Base-by-base conservation (phyloP, 371 early-diverging fungal genomes). In the Haplosporangium sp. region DNA sequence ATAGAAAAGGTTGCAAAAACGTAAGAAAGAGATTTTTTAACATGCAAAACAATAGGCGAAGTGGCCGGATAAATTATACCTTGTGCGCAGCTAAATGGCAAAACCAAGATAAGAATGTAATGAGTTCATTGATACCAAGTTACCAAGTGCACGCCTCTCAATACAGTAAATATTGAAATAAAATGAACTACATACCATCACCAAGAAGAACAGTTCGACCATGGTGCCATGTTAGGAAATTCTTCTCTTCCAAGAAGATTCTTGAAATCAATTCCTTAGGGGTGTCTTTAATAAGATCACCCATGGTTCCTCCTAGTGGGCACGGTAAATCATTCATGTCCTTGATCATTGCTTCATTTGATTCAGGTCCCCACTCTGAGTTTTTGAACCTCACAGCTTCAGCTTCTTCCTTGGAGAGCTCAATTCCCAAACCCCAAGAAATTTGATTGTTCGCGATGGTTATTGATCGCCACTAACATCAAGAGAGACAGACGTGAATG, bases 171-270 rank as follows among this genome's bases (percentile, higher is more conserved):
- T 57, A 34, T 50, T 5, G 6, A 50, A 50, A 15, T 4, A 15
- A 50, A 17, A n/a, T n/a, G n/a, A 8, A 48, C 42, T 53, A 55
- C 40, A 19, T 65, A 61, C 65, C 69, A 58, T 70, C 76, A 10
- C 70, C 70, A 11, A 70, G 44, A 7, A 75, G 60, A 11, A 75
- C 70, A 1, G 63, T 63, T 50, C 50, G 50, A n/a, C 50, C 50
- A 50, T 50, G 50, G 50, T 50, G 50, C n/a, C 50, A 50, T 15
- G 17, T 69, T 13, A 17, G 63, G 63, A 63, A 48, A 15, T 20
- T 75, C 38, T 65, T 69, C 60, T 8, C 69, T 35, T 63, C 67
- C 19, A 73, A 34, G n/a, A 63, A 73, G 5, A 73, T 63, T 1
- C 37, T 62, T 10, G 67, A 67, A 13, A 73, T 63, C 1, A 15